Percentiles rank a stretch among this genome's conserved stretches.
Evolutionary conservation across 352 stramenopile genomes (phyloP).

Genomic region (Globisporangium acanthophoron): DNA sequence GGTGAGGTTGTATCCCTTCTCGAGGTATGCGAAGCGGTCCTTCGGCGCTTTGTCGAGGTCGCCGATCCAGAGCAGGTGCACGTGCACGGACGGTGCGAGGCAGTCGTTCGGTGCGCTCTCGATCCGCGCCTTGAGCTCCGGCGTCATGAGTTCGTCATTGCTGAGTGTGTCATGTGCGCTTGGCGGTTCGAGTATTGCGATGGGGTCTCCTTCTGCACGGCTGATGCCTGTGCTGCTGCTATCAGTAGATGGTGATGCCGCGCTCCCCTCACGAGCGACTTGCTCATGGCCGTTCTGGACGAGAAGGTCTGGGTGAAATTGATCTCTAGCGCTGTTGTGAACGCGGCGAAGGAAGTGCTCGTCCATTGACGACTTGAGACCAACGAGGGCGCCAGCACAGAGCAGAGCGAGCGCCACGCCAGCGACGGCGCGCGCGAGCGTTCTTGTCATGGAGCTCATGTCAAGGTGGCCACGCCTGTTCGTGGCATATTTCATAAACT

Average conservation of each 20-base stretch:
- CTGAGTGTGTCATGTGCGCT: too few species aligned
- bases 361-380: background rate
- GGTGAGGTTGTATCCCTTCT: slow-evolving; percentile 11
- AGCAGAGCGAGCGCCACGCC: background rate
- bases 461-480: background rate
- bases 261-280: background rate
- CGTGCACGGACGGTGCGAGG: slow-evolving; percentile 1
- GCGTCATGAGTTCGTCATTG: slow-evolving; percentile 2
- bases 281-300: background rate
- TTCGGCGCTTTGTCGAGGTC: slow-evolving; percentile 3
- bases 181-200: background rate
- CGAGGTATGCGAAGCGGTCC: background rate
- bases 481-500: background rate
- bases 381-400: background rate
- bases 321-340: background rate
- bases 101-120: background rate
- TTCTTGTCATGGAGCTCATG: background rate
- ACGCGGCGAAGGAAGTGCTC: background rate
- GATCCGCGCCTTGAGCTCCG: slow-evolving; percentile 5
- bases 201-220: background rate
- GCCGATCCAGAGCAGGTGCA: slow-evolving; percentile 16
- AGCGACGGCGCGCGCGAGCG: background rate
- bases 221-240: background rate
- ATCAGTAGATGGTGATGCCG: background rate
- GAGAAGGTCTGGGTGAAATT: background rate